Base-by-base conservation (phyloP, 2,329 filamentous ascomycete genomes). In the Colletotrichum magnum region DNA sequence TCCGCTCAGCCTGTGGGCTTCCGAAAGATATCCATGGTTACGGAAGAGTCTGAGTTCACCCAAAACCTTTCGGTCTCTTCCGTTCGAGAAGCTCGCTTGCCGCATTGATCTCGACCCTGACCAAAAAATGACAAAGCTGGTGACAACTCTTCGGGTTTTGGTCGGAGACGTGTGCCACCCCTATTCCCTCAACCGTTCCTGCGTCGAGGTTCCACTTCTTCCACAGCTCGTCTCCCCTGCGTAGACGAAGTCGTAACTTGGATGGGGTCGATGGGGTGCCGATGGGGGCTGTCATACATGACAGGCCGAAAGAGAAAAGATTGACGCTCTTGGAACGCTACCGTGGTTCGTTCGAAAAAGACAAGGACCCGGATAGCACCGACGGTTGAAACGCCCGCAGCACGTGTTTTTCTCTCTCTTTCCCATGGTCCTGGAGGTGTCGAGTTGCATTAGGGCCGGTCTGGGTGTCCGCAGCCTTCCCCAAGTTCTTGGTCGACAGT, bases 241-340 rank as follows among this genome's bases (percentile, higher is more conserved):
- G n/a, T 28, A 18, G 24, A 15, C 50, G 15, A 56, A 53, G 67
- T 61, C 45, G 51, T 41, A 69, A 26, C 36, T 41, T 41, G n/a
- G 48, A 64, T 58, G 60, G 65, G 21, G 53, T 39, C n/a, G 36
- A 45, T 61, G 51, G 43, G 51, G 39, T 47, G 52, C 28, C 18
- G 36, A 36, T 53, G 39, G 48, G 50, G 41, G 26, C 45, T 57
- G 18, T 52, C 51, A 60, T 48, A 61, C 62, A 47, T 24, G 51
- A n/a, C 66, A 51, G 53, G 56, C 36, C 56, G n/a, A 61, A 61
- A 32, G 24, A 68, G 32, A 66, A 61, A 43, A 10, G 36, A 67
- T 24, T 45, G 48, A 18, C 59, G 48, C 45, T 51, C 51, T 52
- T 16, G 18, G 18, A 53, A 57, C 43, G 24, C 32, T 26, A 61